phyloP scores from a whole-genome alignment of 352 stramenopile species.

The Globisporangium canariense region DNA sequence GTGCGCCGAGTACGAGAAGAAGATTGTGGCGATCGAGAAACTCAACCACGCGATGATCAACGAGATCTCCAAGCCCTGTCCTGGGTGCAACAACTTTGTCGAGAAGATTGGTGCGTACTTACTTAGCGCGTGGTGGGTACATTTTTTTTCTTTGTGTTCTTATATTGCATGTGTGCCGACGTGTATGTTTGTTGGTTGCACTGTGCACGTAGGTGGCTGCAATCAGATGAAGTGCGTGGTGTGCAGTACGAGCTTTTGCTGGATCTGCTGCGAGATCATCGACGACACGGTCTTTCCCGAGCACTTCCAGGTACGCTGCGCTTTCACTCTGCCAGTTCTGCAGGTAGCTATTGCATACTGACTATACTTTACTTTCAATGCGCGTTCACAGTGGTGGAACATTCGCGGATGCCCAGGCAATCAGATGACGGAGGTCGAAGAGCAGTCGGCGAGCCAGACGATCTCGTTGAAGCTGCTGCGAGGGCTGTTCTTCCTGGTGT shows the following conservation, averaged over 20 bases:
- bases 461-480: conserved; percentile 35
- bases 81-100: conserved; percentile 84
- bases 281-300: conserved; percentile 83
- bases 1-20: conserved; percentile 77
- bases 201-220: conserved; percentile 51
- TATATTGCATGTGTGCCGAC: not conserved
- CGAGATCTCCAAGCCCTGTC: conserved; percentile 83
- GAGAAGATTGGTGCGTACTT: conserved; percentile 69
- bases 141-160: too few relatives aligned
- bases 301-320: conserved; percentile 68
- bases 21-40: conserved; percentile 79
- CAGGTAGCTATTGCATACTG: not conserved
- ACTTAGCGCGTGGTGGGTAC: not conserved
- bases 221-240: conserved; percentile 90
- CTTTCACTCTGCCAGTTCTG: too few relatives aligned
- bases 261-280: conserved; percentile 80
- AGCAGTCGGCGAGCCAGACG: conserved; percentile 37
- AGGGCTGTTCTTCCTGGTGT: conserved; percentile 57
- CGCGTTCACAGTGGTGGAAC: conserved; percentile 65
- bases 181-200: not conserved
- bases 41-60: conserved; percentile 77
- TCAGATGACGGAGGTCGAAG: conserved; percentile 63
- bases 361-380: too few relatives aligned
- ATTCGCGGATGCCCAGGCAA: conserved; percentile 65
- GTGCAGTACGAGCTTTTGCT: conserved; percentile 87